These are phyloP conservation scores for Pythium vanterpoolii DNA, from an alignment of 352 stramenopile species.

Conservation along the genomic window DNA sequence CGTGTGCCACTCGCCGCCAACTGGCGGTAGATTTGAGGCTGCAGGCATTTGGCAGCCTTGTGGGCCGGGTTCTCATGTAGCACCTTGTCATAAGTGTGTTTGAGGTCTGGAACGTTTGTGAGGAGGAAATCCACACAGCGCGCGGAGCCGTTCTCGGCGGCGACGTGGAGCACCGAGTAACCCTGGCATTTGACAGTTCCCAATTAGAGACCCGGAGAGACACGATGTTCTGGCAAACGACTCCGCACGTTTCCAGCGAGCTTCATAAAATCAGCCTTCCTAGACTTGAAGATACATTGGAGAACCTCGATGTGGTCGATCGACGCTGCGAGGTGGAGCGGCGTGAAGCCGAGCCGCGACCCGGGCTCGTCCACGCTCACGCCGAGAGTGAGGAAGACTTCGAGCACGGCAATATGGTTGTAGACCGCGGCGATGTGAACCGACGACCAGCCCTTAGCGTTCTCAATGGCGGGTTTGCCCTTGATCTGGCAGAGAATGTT, in stretches of 20 bases:
- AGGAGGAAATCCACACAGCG: slow-evolving; percentile 50
- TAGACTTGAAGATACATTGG: slow-evolving; percentile 31
- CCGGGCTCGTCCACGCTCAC: slow-evolving; percentile 45
- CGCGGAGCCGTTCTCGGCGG: slow-evolving; percentile 37
- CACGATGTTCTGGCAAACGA: background rate
- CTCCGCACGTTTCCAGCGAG: slow-evolving; percentile 46
- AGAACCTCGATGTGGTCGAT: slow-evolving; percentile 58
- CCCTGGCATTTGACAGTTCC: slow-evolving; percentile 27
- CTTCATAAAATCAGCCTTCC: slow-evolving; percentile 46
- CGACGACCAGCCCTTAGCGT: slow-evolving; percentile 65
- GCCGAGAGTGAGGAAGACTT: slow-evolving; percentile 39
- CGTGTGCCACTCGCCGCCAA: slow-evolving; percentile 31
- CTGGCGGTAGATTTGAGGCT: slow-evolving; percentile 41
- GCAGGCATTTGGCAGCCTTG: slow-evolving; percentile 51
- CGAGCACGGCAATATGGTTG: slow-evolving; percentile 44
- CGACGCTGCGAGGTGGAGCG: slow-evolving; percentile 50
- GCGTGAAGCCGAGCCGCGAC: slow-evolving; percentile 50
- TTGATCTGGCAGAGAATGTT: slow-evolving; percentile 69
- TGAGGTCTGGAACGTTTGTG: slow-evolving; percentile 30
- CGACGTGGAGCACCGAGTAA: slow-evolving; percentile 56
- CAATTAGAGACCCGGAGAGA: background rate
- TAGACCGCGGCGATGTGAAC: slow-evolving; percentile 57
- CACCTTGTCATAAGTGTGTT: slow-evolving; percentile 36
- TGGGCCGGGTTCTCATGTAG: slow-evolving; percentile 53
- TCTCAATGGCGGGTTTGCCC: slow-evolving; percentile 49